Evolutionary conservation across 495 filamentous ascomycete species (phyloP).

Genomic region (Aspergillus baeticus): DNA sequence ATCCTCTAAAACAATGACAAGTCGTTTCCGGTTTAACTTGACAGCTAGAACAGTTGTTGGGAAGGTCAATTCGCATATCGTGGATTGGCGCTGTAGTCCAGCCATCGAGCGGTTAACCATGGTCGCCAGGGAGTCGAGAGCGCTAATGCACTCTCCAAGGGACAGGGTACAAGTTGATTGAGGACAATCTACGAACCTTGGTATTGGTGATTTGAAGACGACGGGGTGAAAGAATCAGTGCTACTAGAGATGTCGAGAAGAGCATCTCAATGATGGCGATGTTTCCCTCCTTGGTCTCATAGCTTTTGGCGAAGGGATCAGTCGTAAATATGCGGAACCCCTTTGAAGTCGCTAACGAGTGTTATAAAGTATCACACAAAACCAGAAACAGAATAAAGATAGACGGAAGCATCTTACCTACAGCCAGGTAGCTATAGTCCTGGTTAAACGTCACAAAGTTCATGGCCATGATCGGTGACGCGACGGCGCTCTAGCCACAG

Average conservation of each 20-base stretch:
- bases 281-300: slow-evolving; percentile 88
- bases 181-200: slow-evolving; percentile 61
- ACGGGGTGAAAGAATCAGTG: slow-evolving; percentile 83
- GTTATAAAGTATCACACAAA: slow-evolving; percentile 26
- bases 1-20: slow-evolving; percentile 90
- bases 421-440: slow-evolving; percentile 94
- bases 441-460: slow-evolving; percentile 99
- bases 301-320: slow-evolving; percentile 91
- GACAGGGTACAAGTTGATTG: not conserved
- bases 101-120: slow-evolving; percentile 10
- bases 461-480: slow-evolving; percentile 52
- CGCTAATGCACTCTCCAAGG: not conserved
- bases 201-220: slow-evolving; percentile 95
- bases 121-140: not conserved
- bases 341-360: slow-evolving; percentile 69
- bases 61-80: slow-evolving; percentile 98
- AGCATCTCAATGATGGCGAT: slow-evolving; percentile 97
- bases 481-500: slow-evolving; percentile 1
- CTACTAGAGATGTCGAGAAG: slow-evolving; percentile 97
- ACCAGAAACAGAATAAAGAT: not conserved
- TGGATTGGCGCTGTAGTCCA: slow-evolving; percentile 70
- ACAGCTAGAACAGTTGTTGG: slow-evolving; percentile 91
- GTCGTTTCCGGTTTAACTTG: slow-evolving; percentile 86
- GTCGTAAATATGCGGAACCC: slow-evolving; percentile 96
- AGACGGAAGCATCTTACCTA: slow-evolving; percentile 56